Percentiles rank a stretch among this genome's conserved stretches.
Conservation (phyloP, 2,329 filamentous ascomycete species). For the Immersiporthe knoxdaviesiana region DNA sequence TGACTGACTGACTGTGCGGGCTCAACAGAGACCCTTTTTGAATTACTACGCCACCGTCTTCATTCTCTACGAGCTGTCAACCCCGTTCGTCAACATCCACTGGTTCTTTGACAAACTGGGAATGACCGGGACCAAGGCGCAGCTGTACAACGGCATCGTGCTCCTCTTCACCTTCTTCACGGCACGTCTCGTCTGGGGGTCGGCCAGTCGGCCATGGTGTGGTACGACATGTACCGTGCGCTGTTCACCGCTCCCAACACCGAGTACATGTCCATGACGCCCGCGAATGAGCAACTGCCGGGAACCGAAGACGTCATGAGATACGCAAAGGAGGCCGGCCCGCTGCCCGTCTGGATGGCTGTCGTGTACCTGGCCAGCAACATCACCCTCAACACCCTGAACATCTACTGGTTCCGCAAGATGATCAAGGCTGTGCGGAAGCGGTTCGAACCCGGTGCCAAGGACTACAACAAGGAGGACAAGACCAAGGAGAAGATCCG, state of each 20-base stretch:
- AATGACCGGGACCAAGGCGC: constrained; percentile 73
- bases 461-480: constrained; percentile 34
- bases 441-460: constrained; percentile 64
- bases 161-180: constrained; percentile 76
- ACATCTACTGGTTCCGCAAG: constrained; percentile 85
- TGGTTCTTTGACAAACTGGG: constrained; percentile 90
- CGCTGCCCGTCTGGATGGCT: constrained; percentile 72
- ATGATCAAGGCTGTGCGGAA: constrained; percentile 82
- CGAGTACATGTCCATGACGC: constrained; percentile 38
- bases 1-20: constrained; percentile 12
- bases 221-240: constrained; percentile 68
- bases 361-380: constrained; percentile 71
- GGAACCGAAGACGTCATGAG: constrained; percentile 47
- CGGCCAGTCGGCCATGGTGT: constrained; percentile 72
- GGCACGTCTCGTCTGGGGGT: constrained; percentile 78
- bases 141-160: constrained; percentile 77
- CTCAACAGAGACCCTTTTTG: constrained; percentile 73
- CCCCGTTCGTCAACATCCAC: constrained; percentile 84
- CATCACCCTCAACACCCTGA: constrained; percentile 72
- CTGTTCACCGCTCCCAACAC: constrained; percentile 49
- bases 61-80: constrained; percentile 86
- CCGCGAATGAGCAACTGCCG: constrained; percentile 37
- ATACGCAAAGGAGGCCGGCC: constrained; percentile 53
- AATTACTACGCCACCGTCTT: constrained; percentile 83
- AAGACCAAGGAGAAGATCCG: constrained; percentile 36